Percentiles rank a stretch among this genome's conserved stretches.
These are phyloP conservation scores for Arbutus unedo DNA, from an alignment of 148 eudicot species.

Conservation along the genomic window DNA sequence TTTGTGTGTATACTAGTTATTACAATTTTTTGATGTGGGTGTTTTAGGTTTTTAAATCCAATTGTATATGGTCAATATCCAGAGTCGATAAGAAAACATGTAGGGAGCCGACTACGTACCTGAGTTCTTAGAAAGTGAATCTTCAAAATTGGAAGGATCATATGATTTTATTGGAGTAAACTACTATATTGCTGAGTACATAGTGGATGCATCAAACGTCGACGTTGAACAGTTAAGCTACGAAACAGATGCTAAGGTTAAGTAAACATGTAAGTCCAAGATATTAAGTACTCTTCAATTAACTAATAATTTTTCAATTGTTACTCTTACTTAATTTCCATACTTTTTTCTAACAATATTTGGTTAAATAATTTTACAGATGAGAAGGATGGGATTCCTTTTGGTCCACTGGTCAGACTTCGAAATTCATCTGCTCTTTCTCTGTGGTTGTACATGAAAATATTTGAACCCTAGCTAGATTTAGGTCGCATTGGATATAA, in stretches of 20 bases:
- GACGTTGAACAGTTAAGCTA: conserved; percentile 24
- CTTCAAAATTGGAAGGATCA: conserved; percentile 31
- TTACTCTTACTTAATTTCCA: too few relatives aligned
- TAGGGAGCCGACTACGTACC: conserved; percentile 34
- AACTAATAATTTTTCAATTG: too few relatives aligned
- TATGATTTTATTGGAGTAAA: conserved; percentile 57
- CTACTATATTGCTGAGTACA: conserved; percentile 52
- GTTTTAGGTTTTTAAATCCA: conserved; percentile 42
- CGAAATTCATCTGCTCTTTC: too few relatives aligned
- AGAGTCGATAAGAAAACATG: conserved; percentile 19
- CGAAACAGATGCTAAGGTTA: conserved; percentile 32
- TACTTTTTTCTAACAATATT: too few relatives aligned
- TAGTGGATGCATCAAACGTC: conserved; percentile 25
- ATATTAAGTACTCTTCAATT: background rate
- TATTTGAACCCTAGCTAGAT: too few relatives aligned
- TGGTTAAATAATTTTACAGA: background rate
- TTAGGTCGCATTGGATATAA: too few relatives aligned
- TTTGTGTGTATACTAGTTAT: too few relatives aligned
- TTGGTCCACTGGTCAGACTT: background rate
- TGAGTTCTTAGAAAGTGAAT: conserved; percentile 25
- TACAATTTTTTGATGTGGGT: background rate
- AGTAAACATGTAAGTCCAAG: conserved; percentile 33
- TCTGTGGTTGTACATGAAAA: too few relatives aligned
- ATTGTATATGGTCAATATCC: conserved; percentile 25
- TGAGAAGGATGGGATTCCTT: background rate